A percentile compares a stretch with the other conserved stretches of the same genome.
Conservation (phyloP, 2,329 filamentous ascomycete genomes). For the Xylariomycetidae sp. region DNA sequence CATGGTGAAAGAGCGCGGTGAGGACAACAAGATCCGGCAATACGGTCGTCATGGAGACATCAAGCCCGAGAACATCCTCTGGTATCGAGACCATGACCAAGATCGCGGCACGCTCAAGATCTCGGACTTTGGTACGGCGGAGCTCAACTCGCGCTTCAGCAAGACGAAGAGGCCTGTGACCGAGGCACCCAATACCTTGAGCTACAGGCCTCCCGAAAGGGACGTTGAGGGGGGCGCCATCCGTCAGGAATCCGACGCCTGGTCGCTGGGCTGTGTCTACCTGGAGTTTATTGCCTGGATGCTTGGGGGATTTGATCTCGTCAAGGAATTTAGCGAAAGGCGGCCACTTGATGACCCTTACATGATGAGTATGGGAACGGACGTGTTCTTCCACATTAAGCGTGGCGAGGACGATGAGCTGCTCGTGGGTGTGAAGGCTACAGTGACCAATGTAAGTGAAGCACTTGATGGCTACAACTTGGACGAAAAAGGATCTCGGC, state of each 20-base stretch:
- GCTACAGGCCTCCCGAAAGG: conserved; percentile 3
- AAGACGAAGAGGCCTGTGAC: not conserved
- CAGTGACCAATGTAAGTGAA: not conserved
- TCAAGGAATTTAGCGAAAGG: conserved; percentile 1
- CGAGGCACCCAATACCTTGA: not conserved
- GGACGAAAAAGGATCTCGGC: not conserved
- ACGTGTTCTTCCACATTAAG: not conserved
- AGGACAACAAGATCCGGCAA: not conserved
- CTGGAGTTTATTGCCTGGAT: conserved; percentile 8
- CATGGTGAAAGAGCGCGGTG: too few relatives aligned
- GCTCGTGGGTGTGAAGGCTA: not conserved
- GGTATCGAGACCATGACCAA: conserved; percentile 1
- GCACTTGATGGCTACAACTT: not conserved
- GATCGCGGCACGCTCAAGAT: conserved; percentile 2
- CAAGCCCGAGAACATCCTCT: conserved; percentile 7
- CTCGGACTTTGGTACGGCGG: conserved; percentile 3
- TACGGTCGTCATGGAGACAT: conserved; percentile 7
- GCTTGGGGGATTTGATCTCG: conserved; percentile 1
- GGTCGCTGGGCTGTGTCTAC: conserved; percentile 7
- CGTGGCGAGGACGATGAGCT: not conserved
- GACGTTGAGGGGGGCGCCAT: not conserved
- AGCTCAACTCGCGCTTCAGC: conserved; percentile 4
- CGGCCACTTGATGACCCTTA: too few relatives aligned
- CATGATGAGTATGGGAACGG: not conserved
- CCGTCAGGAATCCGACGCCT: conserved; percentile 4